Percentiles rank a stretch among this genome's conserved stretches.
Conservation (phyloP, 2,329 filamentous ascomycete genomes). For the Escovopsis weberi region DNA sequence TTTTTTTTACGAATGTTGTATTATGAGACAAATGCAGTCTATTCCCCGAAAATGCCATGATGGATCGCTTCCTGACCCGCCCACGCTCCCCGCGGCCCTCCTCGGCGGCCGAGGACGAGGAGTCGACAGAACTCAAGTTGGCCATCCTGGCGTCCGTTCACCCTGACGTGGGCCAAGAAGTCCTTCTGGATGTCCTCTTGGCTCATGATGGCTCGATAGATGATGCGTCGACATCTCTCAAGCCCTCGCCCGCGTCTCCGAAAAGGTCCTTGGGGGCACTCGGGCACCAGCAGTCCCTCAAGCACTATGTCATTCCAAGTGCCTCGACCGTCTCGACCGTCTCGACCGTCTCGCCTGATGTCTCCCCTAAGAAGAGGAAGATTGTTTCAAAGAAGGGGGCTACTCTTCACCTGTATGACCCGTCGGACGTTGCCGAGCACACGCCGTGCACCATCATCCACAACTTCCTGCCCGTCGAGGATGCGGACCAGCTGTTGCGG, state of each 20-base stretch:
- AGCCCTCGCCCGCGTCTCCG: conserved; percentile 2
- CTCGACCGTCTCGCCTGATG: conserved; percentile 2
- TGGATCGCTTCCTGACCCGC: conserved; percentile 44
- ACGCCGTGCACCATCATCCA: conserved; percentile 88
- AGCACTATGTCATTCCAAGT: conserved; percentile 27
- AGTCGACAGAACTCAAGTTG: conserved; percentile 81
- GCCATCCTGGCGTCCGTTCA: conserved; percentile 70
- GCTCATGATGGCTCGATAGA: conserved; percentile 65
- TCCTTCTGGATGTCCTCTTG: conserved; percentile 64
- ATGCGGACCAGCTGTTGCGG: conserved; percentile 58
- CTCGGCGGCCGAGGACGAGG: conserved; percentile 35
- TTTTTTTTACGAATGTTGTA: too few relatives aligned
- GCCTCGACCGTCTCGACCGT: conserved; percentile 3
- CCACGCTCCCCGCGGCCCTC: conserved; percentile 8
- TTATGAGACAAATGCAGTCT: too few relatives aligned
- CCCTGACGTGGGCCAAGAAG: conserved; percentile 45
- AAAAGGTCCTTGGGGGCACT: conserved; percentile 14
- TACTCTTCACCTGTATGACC: conserved; percentile 72
- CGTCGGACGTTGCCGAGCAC: conserved; percentile 63
- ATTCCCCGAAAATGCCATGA: conserved; percentile 12
- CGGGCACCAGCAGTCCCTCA: conserved; percentile 50
- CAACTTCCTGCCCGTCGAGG: conserved; percentile 62
- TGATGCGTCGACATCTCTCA: conserved; percentile 45
- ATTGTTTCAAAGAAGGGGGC: conserved; percentile 59
- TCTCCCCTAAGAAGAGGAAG: conserved; percentile 26